Base-by-base conservation (phyloP, 2,329 filamentous ascomycete species). In the Rutstroemia sp. region DNA sequence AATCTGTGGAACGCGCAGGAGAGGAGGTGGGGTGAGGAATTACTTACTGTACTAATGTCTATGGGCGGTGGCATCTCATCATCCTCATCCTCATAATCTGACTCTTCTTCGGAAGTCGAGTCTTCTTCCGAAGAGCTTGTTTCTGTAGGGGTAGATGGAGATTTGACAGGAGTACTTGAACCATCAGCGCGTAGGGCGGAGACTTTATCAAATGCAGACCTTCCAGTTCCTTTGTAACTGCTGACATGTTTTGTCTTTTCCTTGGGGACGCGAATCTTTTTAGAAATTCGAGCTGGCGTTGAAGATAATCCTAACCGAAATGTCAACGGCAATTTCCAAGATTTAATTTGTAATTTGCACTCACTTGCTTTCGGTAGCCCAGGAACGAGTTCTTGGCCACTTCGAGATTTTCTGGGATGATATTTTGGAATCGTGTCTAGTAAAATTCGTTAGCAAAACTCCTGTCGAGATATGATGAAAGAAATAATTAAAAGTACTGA, bases 61-160 rank as follows among this genome's bases (percentile, higher is more conserved):
- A 60, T 59, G 8, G 64, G 38, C 1, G 63, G 58, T 45, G 47
- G 57, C 21, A 56, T 12, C 9, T 68, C 64, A 18, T 59, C 61
- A 41, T 66, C 64, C 3, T 67, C 65, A 42, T 70, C 68, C 46
- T 68, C 68, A 46, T 69, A 67, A 30, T 69, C 66, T 14, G 66
- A 69, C 41, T 69, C 66, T 52, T 68, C 67, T 52, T 69, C 68
- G 4, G 66, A 69, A 49, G 62, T 67, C 37, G 59, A 63, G 42
- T 69, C 66, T 16, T 67, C 63, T 27, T 67, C 67, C 2, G 65
- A 66, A 37, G 67, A 69, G 45, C 67, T 68, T 54, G 66, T 61
- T 42, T 69, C 67, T 7, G 57, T 64, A 16, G 62, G 56, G 4
- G 63, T 65, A 3, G 65, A 61, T n/a, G 50, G 38, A 18, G 64